Evolutionary conservation across 441 rosid species (phyloP), one percentile per base, ranked within the genome.

Genomic region (Flueggea neowawraea): DNA sequence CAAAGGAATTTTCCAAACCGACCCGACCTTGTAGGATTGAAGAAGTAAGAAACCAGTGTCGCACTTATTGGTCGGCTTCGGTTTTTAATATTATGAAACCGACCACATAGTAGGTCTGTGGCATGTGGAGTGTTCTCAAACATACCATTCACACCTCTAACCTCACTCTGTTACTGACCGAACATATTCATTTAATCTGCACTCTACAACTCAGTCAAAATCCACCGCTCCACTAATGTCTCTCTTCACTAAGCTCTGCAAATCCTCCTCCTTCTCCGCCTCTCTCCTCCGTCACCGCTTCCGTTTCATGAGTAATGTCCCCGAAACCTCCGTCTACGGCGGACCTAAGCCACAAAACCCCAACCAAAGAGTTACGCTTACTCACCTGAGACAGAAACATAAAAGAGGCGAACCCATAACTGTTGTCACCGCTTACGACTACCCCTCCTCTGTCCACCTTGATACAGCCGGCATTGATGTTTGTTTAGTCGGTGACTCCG

Each of bases 401-500:
- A 80, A 75, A 62, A 80, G 57, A 55, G 88, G 86, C 12, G 85
- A 87, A 45, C 90, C 91, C 60, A 91, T 94, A 45, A 82, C 90
- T 8, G 74, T 87, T 12, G 94, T 90, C 71, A 89, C 98, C 51
- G 95, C 87, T 55, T 91, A 94, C 61, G 97, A 94, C 70, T 94
- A 94, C 55, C 96, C 97, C 6, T 85, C 97, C 0, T 96, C 91
- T 2, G 95, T 91, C 64, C 98, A 91, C 69, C 43, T 94, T 39
- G 96, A 94, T 61, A 65, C 78, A 55, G 94, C 97, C 10, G 98
- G 94, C 39, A 82, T 94, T 14, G 96, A 94, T 65, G 64, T 94
- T 54, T 87, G 91, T 67, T 74, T 94, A 15, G 96, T 94, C 11
- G 98, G 98, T 12, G 98, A 94, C 73, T 94, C 98, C 0, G 96